Percentiles rank a stretch among this genome's conserved stretches.
phyloP scores from a whole-genome alignment of 176 grass and related monocot species.

The Bromus sterilis region DNA sequence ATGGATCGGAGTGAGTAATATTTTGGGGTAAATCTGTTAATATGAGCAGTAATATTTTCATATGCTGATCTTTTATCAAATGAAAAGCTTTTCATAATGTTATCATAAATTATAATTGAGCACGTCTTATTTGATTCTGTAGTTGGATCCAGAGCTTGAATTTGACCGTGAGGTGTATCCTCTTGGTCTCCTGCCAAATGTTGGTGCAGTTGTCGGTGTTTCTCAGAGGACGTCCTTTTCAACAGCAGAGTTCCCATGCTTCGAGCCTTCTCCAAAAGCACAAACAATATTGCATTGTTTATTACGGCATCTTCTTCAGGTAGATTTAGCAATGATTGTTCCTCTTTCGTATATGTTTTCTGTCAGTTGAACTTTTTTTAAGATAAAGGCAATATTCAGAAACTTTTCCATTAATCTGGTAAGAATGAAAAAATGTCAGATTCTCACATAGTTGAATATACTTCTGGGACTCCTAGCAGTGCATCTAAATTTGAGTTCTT shows the following conservation, averaged over 20 bases:
- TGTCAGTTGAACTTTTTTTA: not conserved
- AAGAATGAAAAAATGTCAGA: not conserved
- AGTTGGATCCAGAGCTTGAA: constrained; percentile 98
- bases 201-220: constrained; percentile 89
- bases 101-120: constrained; percentile 1
- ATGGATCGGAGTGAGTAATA: no score
- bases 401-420: not conserved
- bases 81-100: not conserved
- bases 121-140: constrained; percentile 37
- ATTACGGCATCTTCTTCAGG: constrained; percentile 95
- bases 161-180: constrained; percentile 98
- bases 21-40: not conserved
- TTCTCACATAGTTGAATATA: not conserved
- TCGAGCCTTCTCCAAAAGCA: constrained; percentile 93
- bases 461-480: not conserved
- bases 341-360: constrained; percentile 4
- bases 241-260: constrained; percentile 91
- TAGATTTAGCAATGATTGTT: constrained; percentile 1
- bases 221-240: constrained; percentile 96
- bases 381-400: not conserved
- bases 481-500: constrained; percentile 1
- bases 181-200: constrained; percentile 95
- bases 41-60: not conserved
- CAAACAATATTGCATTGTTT: constrained; percentile 99
- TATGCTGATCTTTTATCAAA: not conserved